Evolutionary conservation across 2,329 filamentous ascomycete genomes (phyloP).

Genomic region (Fusarium pseudograminearum): DNA sequence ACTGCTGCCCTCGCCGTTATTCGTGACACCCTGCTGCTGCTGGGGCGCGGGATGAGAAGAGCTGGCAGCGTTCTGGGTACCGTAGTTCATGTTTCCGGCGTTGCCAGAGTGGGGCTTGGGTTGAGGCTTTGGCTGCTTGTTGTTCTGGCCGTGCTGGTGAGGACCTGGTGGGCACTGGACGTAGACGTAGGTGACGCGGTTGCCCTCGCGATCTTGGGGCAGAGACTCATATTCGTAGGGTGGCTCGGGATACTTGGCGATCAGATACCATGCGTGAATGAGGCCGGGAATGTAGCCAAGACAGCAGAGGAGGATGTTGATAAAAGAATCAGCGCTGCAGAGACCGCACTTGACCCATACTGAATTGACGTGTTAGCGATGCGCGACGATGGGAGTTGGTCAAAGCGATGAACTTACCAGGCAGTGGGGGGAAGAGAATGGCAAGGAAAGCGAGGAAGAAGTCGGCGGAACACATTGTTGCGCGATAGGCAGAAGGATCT

Average conservation of each 20-base stretch:
- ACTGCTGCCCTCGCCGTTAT: conserved; percentile 57
- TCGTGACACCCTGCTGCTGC: conserved; percentile 51
- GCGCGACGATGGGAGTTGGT: conserved; percentile 7
- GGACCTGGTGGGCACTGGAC: conserved; percentile 64
- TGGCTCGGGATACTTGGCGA: conserved; percentile 85
- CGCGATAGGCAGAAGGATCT: neutral
- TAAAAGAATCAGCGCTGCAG: conserved; percentile 90
- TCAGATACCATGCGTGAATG: conserved; percentile 98
- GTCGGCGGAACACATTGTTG: conserved; percentile 68
- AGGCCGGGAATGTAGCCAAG: conserved; percentile 87
- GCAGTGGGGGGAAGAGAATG: conserved; percentile 73
- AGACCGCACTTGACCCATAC: conserved; percentile 98
- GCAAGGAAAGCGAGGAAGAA: conserved; percentile 73
- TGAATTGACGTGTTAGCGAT: conserved; percentile 51
- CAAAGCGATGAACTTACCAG: conserved; percentile 62
- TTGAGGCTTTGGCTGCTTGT: conserved; percentile 47
- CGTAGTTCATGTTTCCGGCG: conserved; percentile 58
- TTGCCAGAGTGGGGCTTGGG: conserved; percentile 49
- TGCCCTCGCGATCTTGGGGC: conserved; percentile 66
- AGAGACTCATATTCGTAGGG: conserved; percentile 77
- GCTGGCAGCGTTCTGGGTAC: conserved; percentile 52
- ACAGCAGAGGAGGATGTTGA: conserved; percentile 91
- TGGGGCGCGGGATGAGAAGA: conserved; percentile 47
- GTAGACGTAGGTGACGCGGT: conserved; percentile 82
- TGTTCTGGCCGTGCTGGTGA: conserved; percentile 49